phyloP scores from a whole-genome alignment of 306 rosid genomes.

The Leucaena leucocephala region DNA sequence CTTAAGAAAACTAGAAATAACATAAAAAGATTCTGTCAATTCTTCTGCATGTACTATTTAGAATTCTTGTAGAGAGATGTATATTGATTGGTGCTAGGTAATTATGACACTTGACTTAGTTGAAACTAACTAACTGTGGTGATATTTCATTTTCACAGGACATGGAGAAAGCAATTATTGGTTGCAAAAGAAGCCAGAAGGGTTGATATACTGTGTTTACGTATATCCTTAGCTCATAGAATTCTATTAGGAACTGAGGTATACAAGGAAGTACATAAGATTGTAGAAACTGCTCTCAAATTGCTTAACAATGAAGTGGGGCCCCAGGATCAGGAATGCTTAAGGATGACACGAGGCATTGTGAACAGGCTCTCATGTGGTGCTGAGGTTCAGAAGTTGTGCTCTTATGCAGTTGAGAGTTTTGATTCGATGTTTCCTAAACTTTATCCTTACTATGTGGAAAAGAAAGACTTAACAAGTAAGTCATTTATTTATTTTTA shows the following conservation, averaged over 20 bases:
- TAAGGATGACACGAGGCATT: conserved; percentile 72
- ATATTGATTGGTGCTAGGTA: not conserved
- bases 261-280: conserved; percentile 59
- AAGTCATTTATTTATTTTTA: conserved; percentile 43
- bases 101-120: not conserved
- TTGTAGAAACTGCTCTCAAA: conserved; percentile 62
- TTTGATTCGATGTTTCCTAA: conserved; percentile 61
- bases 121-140: conserved; percentile 30
- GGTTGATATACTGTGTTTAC: conserved; percentile 71
- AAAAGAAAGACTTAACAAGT: conserved; percentile 58
- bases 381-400: conserved; percentile 82
- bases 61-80: not conserved
- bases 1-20: not conserved
- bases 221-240: conserved; percentile 69
- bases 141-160: conserved; percentile 52
- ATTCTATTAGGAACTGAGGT: conserved; percentile 67
- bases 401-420: conserved; percentile 68
- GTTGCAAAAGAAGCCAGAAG: conserved; percentile 91
- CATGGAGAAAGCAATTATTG: conserved; percentile 81
- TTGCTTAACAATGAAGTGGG: conserved; percentile 74
- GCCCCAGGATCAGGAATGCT: conserved; percentile 70
- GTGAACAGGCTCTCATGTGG: conserved; percentile 93
- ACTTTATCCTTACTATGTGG: conserved; percentile 35
- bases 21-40: not conserved
- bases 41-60: not conserved